These are phyloP conservation scores for Colletotrichum godetiae DNA, from an alignment of 2,329 filamentous ascomycete genomes.

Conservation along the genomic window DNA sequence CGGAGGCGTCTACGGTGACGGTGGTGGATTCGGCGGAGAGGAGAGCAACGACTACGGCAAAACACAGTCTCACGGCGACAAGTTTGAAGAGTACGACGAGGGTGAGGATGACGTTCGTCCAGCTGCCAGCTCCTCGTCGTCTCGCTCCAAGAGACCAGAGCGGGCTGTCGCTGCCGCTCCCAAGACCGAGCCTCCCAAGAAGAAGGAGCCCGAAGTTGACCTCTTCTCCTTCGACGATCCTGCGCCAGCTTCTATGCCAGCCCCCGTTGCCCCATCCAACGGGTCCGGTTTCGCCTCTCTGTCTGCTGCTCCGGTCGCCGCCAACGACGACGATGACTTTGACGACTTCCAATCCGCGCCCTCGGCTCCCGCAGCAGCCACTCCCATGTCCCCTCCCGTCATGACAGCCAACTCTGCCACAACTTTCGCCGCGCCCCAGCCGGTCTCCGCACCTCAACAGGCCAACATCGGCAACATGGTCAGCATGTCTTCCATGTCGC, in stretches of 20 bases:
- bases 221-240: constrained; percentile 93
- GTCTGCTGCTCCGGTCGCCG: constrained; percentile 44
- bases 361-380: constrained; percentile 57
- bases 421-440: constrained; percentile 86
- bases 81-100: constrained; percentile 98
- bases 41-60: constrained; percentile 66
- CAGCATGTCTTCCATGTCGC: constrained; percentile 83
- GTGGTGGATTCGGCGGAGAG: constrained; percentile 90
- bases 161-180: constrained; percentile 60
- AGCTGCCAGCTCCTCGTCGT: constrained; percentile 58
- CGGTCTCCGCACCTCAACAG: constrained; percentile 84
- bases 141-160: constrained; percentile 60
- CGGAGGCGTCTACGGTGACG: constrained; percentile 90
- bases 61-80: constrained; percentile 67
- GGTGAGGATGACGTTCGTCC: constrained; percentile 76
- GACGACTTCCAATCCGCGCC: constrained; percentile 94
- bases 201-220: constrained; percentile 90
- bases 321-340: constrained; percentile 80
- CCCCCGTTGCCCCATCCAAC: constrained; percentile 55
- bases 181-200: constrained; percentile 78
- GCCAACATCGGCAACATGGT: constrained; percentile 84
- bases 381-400: constrained; percentile 59
- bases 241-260: constrained; percentile 59
- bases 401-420: constrained; percentile 64
- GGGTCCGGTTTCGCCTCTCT: constrained; percentile 61